Conservation (phyloP, 2,329 filamentous ascomycete genomes). For the Mycosphaerella sp. region DNA sequence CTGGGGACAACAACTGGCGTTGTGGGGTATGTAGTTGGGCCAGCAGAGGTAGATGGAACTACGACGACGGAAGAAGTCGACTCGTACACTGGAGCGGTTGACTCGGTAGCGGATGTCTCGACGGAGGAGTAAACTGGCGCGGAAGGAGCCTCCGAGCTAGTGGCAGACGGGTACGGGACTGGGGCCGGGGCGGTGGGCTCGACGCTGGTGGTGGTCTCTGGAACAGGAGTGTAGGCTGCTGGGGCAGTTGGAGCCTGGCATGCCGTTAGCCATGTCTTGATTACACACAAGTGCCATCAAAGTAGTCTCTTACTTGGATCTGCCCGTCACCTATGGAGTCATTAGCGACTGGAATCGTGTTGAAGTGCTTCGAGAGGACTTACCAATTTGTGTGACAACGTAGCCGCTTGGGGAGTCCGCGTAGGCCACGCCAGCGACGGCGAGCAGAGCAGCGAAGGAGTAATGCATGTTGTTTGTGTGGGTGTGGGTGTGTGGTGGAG, state of each 20-base stretch:
- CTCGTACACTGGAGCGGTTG: slow-evolving; percentile 8
- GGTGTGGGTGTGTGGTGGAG: slow-evolving; percentile 3
- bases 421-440: slow-evolving; percentile 17
- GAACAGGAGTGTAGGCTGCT: slow-evolving; percentile 7
- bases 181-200: slow-evolving; percentile 1
- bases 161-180: slow-evolving; percentile 11
- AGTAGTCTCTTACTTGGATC: slow-evolving; percentile 11
- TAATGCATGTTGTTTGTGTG: slow-evolving; percentile 22
- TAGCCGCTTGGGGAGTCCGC: slow-evolving; percentile 9
- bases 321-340: slow-evolving; percentile 14
- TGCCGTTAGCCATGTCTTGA: background rate
- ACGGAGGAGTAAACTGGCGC: slow-evolving; percentile 12
- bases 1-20: slow-evolving; percentile 4
- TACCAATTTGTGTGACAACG: slow-evolving; percentile 20
- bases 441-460: slow-evolving; percentile 18
- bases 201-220: slow-evolving; percentile 4
- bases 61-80: slow-evolving; percentile 2
- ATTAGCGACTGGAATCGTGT: slow-evolving; percentile 1
- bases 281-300: background rate
- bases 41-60: slow-evolving; percentile 10
- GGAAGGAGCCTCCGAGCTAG: slow-evolving; percentile 3
- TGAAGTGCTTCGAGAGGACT: background rate
- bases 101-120: slow-evolving; percentile 3
- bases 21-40: slow-evolving; percentile 6
- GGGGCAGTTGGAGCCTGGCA: slow-evolving; percentile 14